Conservation (phyloP, 352 stramenopile species). For the Globisporangium nunn region DNA sequence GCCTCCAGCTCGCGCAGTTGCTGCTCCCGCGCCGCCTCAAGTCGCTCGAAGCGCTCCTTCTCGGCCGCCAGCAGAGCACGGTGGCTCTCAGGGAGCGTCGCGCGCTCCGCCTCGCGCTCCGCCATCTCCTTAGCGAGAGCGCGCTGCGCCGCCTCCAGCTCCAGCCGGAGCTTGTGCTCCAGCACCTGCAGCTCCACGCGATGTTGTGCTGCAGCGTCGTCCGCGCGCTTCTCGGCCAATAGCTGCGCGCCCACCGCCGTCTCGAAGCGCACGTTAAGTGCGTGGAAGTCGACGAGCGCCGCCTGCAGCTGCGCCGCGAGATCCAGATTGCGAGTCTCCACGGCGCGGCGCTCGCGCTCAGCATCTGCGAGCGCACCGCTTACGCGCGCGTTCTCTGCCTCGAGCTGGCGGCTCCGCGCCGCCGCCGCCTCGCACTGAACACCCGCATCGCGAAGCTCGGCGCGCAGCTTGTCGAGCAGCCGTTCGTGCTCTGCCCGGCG, state of each 20-base stretch:
- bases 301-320: conserved; percentile 59
- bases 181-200: conserved; percentile 47
- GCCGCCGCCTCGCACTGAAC: conserved; percentile 10
- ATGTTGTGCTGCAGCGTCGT: conserved; percentile 38
- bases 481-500: conserved; percentile 52
- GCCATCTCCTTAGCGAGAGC: conserved; percentile 31
- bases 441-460: conserved; percentile 22
- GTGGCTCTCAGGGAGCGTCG: conserved; percentile 54
- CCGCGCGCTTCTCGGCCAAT: conserved; percentile 37
- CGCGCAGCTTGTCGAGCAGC: conserved; percentile 32
- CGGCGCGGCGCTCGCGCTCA: conserved; percentile 29
- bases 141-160: conserved; percentile 29
- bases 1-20: conserved; percentile 53
- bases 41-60: conserved; percentile 57
- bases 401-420: conserved; percentile 13
- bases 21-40: conserved; percentile 39
- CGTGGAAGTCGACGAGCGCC: conserved; percentile 60
- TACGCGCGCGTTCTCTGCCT: conserved; percentile 20
- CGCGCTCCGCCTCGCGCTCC: conserved; percentile 34
- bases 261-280: conserved; percentile 59
- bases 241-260: conserved; percentile 36
- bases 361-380: conserved; percentile 14
- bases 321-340: conserved; percentile 38
- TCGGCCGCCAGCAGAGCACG: conserved; percentile 46
- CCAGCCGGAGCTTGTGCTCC: conserved; percentile 48